phyloP scores from a whole-genome alignment of 139 green algal species.

The Asterochloris sp. region DNA sequence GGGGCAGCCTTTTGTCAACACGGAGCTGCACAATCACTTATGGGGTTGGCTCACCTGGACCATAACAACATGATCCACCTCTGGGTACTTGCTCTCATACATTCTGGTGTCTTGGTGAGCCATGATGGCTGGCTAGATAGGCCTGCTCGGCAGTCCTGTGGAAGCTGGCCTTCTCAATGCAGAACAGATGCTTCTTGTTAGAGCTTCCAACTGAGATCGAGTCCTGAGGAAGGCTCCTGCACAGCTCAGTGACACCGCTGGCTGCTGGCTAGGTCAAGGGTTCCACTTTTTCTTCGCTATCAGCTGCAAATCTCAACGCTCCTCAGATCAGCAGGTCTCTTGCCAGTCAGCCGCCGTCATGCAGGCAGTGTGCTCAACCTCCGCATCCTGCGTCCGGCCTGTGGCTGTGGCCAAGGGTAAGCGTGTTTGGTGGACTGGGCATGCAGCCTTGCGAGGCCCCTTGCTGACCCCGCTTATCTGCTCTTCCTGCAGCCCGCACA shows the following conservation, averaged over 20 bases:
- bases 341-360: not conserved
- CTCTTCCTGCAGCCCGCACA: conserved; percentile 1
- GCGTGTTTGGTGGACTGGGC: not conserved
- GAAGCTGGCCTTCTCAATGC: too few species aligned
- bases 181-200: too few species aligned
- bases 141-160: too few species aligned
- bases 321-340: not conserved
- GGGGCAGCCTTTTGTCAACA: not conserved
- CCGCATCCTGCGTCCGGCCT: not conserved
- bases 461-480: not conserved
- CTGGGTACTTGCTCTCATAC: conserved; percentile 94
- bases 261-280: not conserved
- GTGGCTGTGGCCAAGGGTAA: not conserved
- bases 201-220: too few species aligned
- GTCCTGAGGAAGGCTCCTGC: too few species aligned
- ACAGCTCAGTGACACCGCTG: too few species aligned
- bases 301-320: not conserved
- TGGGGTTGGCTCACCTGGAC: conserved; percentile 51
- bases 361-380: conserved; percentile 14
- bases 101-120: conserved; percentile 59
- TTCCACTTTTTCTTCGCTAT: not conserved
- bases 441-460: not conserved
- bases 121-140: too few species aligned
- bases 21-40: not conserved
- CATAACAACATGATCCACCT: conserved; percentile 99